Percentiles rank a stretch among this genome's conserved stretches.
phyloP scores from a whole-genome alignment of 2,329 filamentous ascomycete species.

The Escovopsis sp. region DNA sequence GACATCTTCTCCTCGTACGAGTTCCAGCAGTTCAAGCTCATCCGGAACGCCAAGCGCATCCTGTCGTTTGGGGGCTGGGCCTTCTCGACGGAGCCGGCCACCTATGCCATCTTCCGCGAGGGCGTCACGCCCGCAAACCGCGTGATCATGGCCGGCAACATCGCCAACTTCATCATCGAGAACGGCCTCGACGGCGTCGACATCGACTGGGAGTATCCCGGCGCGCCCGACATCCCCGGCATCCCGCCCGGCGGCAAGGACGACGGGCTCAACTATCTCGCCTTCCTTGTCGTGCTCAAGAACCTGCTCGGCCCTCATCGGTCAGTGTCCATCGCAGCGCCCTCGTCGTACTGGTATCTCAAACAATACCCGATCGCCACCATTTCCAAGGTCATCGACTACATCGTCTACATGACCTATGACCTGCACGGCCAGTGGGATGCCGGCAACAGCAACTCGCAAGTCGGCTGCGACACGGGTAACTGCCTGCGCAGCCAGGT shows the following conservation, averaged over 20 bases:
- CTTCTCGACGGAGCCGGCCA: constrained; percentile 6
- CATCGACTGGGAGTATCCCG: constrained; percentile 27
- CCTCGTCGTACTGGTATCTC: constrained; percentile 25
- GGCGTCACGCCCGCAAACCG: constrained; percentile 12
- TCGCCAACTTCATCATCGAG: background rate
- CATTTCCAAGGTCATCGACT: constrained; percentile 14
- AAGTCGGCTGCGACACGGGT: constrained; percentile 9
- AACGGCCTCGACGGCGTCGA: constrained; percentile 23
- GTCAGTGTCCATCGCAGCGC: constrained; percentile 20
- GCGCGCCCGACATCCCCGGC: constrained; percentile 11
- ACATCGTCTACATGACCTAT: constrained; percentile 20
- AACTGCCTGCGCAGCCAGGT: constrained; percentile 16
- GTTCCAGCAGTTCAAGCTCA: constrained; percentile 10
- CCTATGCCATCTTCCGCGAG: constrained; percentile 8
- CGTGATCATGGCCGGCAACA: background rate
- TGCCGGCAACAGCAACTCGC: constrained; percentile 11
- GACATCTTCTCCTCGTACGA: constrained; percentile 13
- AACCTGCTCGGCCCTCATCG: constrained; percentile 15
- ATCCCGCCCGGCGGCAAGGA: constrained; percentile 13
- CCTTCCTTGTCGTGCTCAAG: constrained; percentile 6
- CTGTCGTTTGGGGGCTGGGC: constrained; percentile 16
- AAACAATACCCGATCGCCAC: constrained; percentile 18
- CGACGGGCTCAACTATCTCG: constrained; percentile 7
- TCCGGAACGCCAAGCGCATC: constrained; percentile 10
- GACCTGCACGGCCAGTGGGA: constrained; percentile 19